Percentiles rank a stretch among this genome's conserved stretches.
phyloP scores from a whole-genome alignment of 768 basidiomycete genomes.

The Boletellus sp. region DNA sequence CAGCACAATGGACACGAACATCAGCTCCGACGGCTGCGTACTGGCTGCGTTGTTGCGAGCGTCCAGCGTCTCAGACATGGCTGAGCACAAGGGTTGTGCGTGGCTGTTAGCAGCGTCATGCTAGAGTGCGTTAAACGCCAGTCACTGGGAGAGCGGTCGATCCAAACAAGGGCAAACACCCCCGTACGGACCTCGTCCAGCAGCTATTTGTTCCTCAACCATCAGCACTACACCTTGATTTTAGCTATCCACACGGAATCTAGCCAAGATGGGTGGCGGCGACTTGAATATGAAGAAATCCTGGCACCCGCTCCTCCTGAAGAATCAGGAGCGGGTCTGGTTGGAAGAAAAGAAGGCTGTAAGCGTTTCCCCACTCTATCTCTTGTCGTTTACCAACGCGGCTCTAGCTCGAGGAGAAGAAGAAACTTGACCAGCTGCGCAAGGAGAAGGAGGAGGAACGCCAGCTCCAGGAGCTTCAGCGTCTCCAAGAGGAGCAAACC shows the following conservation, averaged over 20 bases:
- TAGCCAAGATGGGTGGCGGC: conserved; percentile 91
- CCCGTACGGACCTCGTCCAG: background rate
- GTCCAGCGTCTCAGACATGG: conserved; percentile 36
- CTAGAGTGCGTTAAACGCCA: background rate
- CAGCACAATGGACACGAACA: conserved; percentile 26
- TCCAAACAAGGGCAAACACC: conserved; percentile 34
- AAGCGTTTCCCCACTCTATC: conserved; percentile 29
- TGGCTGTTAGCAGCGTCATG: conserved; percentile 4
- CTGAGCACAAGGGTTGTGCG: conserved; percentile 3
- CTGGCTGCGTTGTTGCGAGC: conserved; percentile 35
- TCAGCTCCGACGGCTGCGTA: conserved; percentile 23
- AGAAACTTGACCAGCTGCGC: conserved; percentile 93
- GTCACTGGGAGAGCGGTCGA: background rate
- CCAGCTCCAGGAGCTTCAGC: conserved; percentile 92
- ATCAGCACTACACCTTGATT: conserved; percentile 6
- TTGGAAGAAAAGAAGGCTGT: conserved; percentile 96
- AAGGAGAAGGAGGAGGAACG: conserved; percentile 98
- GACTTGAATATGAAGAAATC: conserved; percentile 99
- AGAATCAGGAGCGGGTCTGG: conserved; percentile 99
- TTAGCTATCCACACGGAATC: conserved; percentile 13
- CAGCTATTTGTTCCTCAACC: conserved; percentile 2
- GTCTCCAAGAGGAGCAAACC: conserved; percentile 92
- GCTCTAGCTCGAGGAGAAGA: conserved; percentile 91
- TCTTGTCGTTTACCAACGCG: conserved; percentile 6
- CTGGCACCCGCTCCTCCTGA: conserved; percentile 97